phyloP scores from a whole-genome alignment of 805 yeast species.

The Candida tammaniensis region DNA sequence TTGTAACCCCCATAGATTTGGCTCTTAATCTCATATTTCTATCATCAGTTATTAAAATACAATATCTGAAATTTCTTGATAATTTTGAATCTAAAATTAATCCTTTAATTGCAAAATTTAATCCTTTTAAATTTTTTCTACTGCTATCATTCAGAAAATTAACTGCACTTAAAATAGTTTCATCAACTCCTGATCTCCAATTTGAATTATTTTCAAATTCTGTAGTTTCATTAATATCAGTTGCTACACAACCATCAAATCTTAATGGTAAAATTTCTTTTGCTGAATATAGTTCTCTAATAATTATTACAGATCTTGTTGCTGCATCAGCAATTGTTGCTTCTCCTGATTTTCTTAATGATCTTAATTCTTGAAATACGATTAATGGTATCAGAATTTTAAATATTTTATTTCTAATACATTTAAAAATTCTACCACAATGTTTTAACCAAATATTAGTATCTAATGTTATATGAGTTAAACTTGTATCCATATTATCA shows the following conservation, averaged over 20 bases:
- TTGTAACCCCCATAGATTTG: constrained; percentile 51
- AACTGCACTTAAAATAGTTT: constrained; percentile 55
- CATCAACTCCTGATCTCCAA: constrained; percentile 74
- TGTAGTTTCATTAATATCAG: constrained; percentile 65
- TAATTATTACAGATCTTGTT: constrained; percentile 72
- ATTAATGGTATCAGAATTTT: constrained; percentile 67
- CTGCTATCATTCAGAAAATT: constrained; percentile 41
- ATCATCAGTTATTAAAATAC: constrained; percentile 71
- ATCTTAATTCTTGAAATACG: constrained; percentile 74
- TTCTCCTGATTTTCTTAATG: constrained; percentile 67
- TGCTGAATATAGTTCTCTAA: constrained; percentile 62
- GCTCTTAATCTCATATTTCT: constrained; percentile 68
- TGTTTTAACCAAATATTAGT: constrained; percentile 81
- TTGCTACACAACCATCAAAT: constrained; percentile 67
- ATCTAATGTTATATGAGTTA: constrained; percentile 64
- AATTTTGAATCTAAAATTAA: constrained; percentile 30
- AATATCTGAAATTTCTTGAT: constrained; percentile 49
- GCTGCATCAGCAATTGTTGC: constrained; percentile 77
- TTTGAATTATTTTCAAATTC: constrained; percentile 72
- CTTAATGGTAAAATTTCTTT: constrained; percentile 56
- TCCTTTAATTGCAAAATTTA: constrained; percentile 18
- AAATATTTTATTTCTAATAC: constrained; percentile 58
- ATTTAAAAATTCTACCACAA: constrained; percentile 72
- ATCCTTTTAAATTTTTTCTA: constrained; percentile 40
- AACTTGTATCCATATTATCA: constrained; percentile 52